Base-by-base conservation (phyloP, 2,329 filamentous ascomycete species). In the Incumbomyces lentus region DNA sequence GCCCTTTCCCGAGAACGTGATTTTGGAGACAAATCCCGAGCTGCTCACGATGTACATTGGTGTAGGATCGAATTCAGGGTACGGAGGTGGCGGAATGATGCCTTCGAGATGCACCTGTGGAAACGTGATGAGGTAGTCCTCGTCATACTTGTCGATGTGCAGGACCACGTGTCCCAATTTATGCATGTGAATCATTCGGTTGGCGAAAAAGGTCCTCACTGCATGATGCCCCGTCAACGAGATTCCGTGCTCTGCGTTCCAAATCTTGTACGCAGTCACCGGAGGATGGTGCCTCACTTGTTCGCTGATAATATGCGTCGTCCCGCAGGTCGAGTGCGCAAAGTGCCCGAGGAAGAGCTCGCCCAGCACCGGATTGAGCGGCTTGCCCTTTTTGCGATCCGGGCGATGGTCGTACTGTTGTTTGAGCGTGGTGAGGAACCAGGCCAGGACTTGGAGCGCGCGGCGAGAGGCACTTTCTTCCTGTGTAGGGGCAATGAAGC, bases 401-500 rank as follows among this genome's bases (percentile, higher is more conserved):
- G 47, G 48, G n/a, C 50, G 69, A 67, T 52, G 72, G 71, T 57
- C 55, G 22, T 56, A 55, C 46, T 94, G 87, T 67, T 94, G 86
- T 71, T 92, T 95, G 44, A 96, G 74, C 2, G 90, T 95, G 60
- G 82, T 89, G 47, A 96, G 70, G 69, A 95, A 96, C 88, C 90
- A 95, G 67, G 92, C 93, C 58, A 95, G 72, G 13, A 96, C 90
- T 31, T 90, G 73, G 55, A 94, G 68, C 17, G 86, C 82, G 51
- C 90, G 81, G 71, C 86, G 92, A 59, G 84, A 79, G 0, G 88
- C 77, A 62, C 93, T 84, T 43, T 79, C 58, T 65, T 95, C 89
- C 49, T 76, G 74, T 40, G 87, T 84, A 2, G 90, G 86, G 12
- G 89, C 89, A 49, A 86, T 79, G 57, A 96, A 84, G 50, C 95